Evolutionary conservation across 2,329 filamentous ascomycete genomes (phyloP), one percentile per base, ranked within the genome.

Genomic region (Grosmannia serpens): DNA sequence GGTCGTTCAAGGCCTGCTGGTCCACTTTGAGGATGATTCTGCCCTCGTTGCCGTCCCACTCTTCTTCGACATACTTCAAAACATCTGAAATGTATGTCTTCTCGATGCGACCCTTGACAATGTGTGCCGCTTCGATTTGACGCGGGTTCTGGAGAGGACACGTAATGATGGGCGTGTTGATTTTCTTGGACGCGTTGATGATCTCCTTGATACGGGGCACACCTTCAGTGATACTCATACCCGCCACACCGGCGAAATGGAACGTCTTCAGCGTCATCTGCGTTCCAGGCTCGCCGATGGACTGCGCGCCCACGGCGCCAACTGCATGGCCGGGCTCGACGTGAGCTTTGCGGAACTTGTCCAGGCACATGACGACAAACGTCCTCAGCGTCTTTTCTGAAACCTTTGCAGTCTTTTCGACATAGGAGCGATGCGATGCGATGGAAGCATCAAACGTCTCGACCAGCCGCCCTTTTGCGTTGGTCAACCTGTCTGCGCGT

Each of bases 171-270:
- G 94, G 94, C 0, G 94, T 99, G 70, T 88, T 95, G 72, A 99
- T 99, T 55, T 79, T 77, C 70, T 91, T 95, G 10, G 91, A 96
- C 7, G 94, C 94, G 74, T 99, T 99, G 84, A 99, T 99, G 65
- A 99, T 99, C 78, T 99, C 94, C 75, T 99, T 99, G 77, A 99
- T 99, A 85, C 94, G 92, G 1, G 94, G 94, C 8, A 99, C 94
- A 88, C 94, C 94, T 69, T 96, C 90, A 0, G 94, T 99, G 69
- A 99, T 96, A 80, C 90, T 96, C 94, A 99, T 97, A 71, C 92
- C 92, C 50, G 94, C 94, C 63, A 99, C 94, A 88, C 94, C 94
- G 69, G 94, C 94, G 77, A 99, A 99, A 87, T 97, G 94, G 84
- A 97, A 97, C 69, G 94, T 97, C 75, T 97, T 97, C 63, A 99